phyloP scores from a whole-genome alignment of 345 rosid genomes.

The Mallotus nudiflorus region DNA sequence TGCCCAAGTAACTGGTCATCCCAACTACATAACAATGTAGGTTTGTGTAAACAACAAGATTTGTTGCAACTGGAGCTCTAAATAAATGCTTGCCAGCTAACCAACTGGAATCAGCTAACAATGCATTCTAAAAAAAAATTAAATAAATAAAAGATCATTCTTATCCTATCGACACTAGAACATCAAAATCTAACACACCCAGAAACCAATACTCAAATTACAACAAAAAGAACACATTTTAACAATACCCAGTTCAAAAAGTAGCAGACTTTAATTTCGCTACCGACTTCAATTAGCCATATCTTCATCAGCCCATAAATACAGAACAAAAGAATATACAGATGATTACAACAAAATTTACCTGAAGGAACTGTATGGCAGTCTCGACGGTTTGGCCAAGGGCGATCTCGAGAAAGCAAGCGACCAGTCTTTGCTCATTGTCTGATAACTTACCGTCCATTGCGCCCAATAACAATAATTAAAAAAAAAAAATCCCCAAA shows the following conservation, averaged over 20 bases:
- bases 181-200: not conserved
- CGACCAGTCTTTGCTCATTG: conserved; percentile 62
- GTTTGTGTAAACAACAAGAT: not conserved
- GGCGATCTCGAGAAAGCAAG: conserved; percentile 97
- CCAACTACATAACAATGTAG: not conserved
- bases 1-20: not conserved
- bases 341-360: conserved; percentile 8
- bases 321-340: not conserved
- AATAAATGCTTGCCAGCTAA: not conserved
- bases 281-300: not conserved
- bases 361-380: conserved; percentile 89
- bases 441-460: conserved; percentile 24
- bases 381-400: conserved; percentile 90
- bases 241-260: not conserved
- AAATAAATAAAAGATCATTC: too few species aligned
- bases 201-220: not conserved
- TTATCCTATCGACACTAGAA: not conserved
- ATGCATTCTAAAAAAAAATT: not conserved
- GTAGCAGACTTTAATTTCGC: not conserved
- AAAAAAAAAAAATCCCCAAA: not conserved
- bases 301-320: not conserved
- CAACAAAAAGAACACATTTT: not conserved
- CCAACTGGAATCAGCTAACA: not conserved
- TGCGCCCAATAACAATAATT: too few species aligned
- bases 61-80: not conserved